Conservation (phyloP, 495 filamentous ascomycete species). For the Neurospora cerealis region DNA sequence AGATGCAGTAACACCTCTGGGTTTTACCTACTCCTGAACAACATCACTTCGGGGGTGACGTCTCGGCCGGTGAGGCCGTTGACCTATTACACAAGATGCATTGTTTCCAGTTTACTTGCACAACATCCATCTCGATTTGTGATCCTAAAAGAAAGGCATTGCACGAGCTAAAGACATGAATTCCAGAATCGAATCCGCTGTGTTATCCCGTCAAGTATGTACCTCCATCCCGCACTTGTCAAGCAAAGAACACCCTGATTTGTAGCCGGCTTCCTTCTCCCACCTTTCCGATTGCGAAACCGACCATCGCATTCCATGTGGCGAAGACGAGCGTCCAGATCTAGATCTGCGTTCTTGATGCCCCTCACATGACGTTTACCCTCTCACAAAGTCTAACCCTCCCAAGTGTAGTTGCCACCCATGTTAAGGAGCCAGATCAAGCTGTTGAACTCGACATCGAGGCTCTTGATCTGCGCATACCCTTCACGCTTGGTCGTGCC, state of each 20-base stretch:
- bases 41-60: neutral
- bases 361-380: neutral
- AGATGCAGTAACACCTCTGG: neutral
- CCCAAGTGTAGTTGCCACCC: constrained; percentile 27
- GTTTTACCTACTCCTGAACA: neutral
- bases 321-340: neutral
- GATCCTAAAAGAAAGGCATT: neutral
- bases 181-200: neutral
- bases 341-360: neutral
- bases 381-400: constrained; percentile 11
- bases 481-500: constrained; percentile 20
- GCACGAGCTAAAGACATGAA: neutral
- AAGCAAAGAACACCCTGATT: neutral
- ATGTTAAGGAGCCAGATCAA: constrained; percentile 28
- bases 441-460: constrained; percentile 30
- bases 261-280: neutral
- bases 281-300: neutral
- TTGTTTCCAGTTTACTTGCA: neutral
- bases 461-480: constrained; percentile 21
- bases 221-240: neutral
- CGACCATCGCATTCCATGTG: neutral
- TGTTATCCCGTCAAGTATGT: neutral
- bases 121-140: neutral
- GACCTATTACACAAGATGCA: neutral
- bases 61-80: neutral